Conservation (phyloP, 2,329 filamentous ascomycete genomes). For the Colletotrichum endophyticum region DNA sequence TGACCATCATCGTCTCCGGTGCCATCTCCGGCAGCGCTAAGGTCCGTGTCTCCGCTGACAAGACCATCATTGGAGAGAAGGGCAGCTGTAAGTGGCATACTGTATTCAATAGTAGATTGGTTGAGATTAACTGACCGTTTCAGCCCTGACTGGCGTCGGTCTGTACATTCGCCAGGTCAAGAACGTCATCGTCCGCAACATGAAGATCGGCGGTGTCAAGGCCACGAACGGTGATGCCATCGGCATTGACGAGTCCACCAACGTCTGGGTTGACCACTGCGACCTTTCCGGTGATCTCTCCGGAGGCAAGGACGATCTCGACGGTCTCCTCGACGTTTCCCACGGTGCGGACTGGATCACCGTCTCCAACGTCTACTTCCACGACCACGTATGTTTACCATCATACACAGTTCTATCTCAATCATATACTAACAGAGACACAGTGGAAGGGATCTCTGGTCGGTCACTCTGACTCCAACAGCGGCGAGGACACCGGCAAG, state of each 20-base stretch:
- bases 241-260: conserved; percentile 49
- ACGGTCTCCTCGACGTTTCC: conserved; percentile 48
- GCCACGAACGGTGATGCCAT: conserved; percentile 60
- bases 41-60: conserved; percentile 41
- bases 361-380: conserved; percentile 45
- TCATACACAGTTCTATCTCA: not conserved
- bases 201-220: conserved; percentile 52
- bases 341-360: conserved; percentile 49
- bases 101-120: accelerated
- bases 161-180: conserved; percentile 51
- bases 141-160: conserved; percentile 47
- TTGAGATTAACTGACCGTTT: not conserved
- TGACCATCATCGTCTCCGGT: conserved; percentile 33
- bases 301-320: conserved; percentile 47
- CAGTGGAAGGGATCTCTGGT: conserved; percentile 60
- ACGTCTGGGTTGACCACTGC: conserved; percentile 54
- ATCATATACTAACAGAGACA: conserved; percentile 38
- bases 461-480: conserved; percentile 66
- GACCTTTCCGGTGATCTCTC: conserved; percentile 40
- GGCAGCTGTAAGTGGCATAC: conserved; percentile 21
- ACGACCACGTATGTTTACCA: conserved; percentile 39
- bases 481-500: conserved; percentile 60
- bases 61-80: conserved; percentile 42
- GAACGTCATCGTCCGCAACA: conserved; percentile 64
- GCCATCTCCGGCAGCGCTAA: conserved; percentile 27